Base-by-base conservation (phyloP, 1,284 basidiomycete species). In the Crepidotus sp. region DNA sequence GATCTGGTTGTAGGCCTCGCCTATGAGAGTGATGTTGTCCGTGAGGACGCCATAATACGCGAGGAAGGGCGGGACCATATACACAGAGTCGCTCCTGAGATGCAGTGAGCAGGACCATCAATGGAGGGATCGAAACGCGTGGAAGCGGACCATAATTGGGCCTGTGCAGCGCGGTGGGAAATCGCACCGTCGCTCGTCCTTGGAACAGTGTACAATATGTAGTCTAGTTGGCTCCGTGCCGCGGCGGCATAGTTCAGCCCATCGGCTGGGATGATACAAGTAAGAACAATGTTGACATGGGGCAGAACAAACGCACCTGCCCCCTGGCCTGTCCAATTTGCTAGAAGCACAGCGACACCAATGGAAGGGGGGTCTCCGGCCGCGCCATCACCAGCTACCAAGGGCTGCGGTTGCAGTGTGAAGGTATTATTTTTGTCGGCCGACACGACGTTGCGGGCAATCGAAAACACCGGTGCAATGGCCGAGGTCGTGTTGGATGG, bases 51-150 rank as follows among this genome's bases (percentile, higher is more conserved):
- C 94, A 59, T 91, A 94, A 63, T 86, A 92, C 0, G 93, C 90
- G 7, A 97, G 63, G 64, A 94, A 96, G 0, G 93, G 93, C 0
- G 93, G 92, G 0, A 86, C 84, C 90, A 94, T 91, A 63, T 86
- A 91, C 6, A 87, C 71, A 45, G 70, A 88, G 59, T 88, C 85
- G 34, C 76, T 76, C 83, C 82, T 84, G 46, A 40, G 11, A 40
- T 40, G 8, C 24, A 2, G 31, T 38, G 40, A 50, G 41, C 35
- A 38, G n/a, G 8, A 15, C 21, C 8, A 18, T 13, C 9, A 8
- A 22, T 3, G 19, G 9, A 15, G 34, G 32, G 49, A n/a, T 26
- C 29, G 21, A 44, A 24, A 41, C 14, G n/a, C 14, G 14, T 3
- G 35, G 8, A 14, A 10, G 54, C 73, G 40, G 47, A 83, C 83